Evolutionary conservation across 1,139 yeast species (phyloP), one percentile per base, ranked within the genome.

Genomic region (Yamadazyma diddensiae): DNA sequence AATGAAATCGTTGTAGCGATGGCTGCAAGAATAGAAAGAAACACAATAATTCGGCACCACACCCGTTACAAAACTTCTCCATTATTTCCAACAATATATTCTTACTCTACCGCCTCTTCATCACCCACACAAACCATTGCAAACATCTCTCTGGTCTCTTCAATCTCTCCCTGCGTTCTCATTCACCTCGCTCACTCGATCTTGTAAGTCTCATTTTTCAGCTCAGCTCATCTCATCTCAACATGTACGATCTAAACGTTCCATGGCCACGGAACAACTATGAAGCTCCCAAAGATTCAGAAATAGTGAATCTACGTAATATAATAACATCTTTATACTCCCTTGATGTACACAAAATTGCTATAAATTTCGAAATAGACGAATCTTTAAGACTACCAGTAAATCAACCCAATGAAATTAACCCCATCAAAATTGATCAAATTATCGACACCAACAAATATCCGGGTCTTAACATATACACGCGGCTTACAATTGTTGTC

Each of bases 341-440:
- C 20, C 60, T 87, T 5, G 92, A 90, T 5, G 85, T 85, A 50
- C 73, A 82, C 1, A 82, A 78, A 45, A 68, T 84, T 7, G 96
- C 88, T 9, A 57, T 88, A 30, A 87, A 85, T 55, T 80, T 81
- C 50, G 69, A 68, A 8, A 65, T 82, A 6, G 62, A 63, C 28
- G 84, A 79, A 42, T 65, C 68, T 21, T 72, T 73, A 25, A 75
- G 76, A 46, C 61, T 82, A n/a, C 85, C 90, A 1, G 50, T 62
- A 11, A 57, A 59, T 21, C 48, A 52, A 14, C 57, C 62, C 5
- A 44, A 53, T 3, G 46, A 52, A 21, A 58, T 63, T 33, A 63
- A 69, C 41, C 74, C 75, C 5, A 59, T 68, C 7, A 60, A 62
- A n/a, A 49, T 61, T 28, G 39, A 33, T 2, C 39, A 39, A 3